Conservation (phyloP, 169 alveolate species). For the Toxoplasma gondii region DNA sequence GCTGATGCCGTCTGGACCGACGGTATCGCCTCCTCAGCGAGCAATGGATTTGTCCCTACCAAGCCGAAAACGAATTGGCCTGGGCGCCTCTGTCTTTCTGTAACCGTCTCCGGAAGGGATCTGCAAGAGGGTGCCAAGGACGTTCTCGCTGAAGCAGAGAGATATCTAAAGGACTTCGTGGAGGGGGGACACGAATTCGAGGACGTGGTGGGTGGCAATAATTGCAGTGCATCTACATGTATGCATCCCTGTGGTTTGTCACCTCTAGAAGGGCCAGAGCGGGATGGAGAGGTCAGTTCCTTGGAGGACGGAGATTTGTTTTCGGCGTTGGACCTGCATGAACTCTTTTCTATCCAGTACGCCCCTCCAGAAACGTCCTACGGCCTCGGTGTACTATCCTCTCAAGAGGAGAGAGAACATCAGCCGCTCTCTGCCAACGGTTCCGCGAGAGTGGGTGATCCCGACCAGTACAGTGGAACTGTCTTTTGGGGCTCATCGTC, state of each 20-base stretch:
- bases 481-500: not conserved
- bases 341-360: not conserved
- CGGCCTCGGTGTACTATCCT: not conserved
- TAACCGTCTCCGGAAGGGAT: constrained; percentile 4
- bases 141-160: not conserved
- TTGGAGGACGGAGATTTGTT: not conserved
- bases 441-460: not conserved
- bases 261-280: not conserved
- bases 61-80: not conserved
- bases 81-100: not conserved
- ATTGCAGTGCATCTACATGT: not conserved
- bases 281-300: not conserved
- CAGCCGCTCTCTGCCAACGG: not conserved
- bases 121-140: not conserved
- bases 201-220: not conserved
- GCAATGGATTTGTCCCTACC: not conserved
- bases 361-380: not conserved
- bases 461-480: not conserved
- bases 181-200: not conserved
- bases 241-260: not conserved
- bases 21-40: not conserved
- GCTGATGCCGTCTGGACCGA: not conserved
- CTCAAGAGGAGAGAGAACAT: not conserved
- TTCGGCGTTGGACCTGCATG: not conserved
- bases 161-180: not conserved